phyloP scores from a whole-genome alignment of 257 asterid species.

The Linaria vulgaris region DNA sequence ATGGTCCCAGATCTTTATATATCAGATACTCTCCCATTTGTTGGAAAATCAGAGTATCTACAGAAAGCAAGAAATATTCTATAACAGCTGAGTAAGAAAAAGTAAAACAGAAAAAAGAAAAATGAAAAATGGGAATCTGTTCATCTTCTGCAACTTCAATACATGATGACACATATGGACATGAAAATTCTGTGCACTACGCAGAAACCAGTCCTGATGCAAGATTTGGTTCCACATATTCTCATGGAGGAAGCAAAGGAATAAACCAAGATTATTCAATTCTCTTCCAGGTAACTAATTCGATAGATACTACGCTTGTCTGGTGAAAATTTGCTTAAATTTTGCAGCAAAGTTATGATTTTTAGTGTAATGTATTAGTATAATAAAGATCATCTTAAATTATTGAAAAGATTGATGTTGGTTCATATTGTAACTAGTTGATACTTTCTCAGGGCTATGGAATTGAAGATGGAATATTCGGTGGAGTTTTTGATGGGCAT shows the following conservation, averaged over 20 bases:
- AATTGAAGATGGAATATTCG: constrained; percentile 52
- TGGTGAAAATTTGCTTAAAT: too few species aligned
- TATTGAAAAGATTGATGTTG: too few species aligned
- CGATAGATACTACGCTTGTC: not conserved
- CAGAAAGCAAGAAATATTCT: constrained; percentile 22
- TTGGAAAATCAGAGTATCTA: constrained; percentile 28
- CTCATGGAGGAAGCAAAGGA: constrained; percentile 71
- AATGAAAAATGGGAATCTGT: constrained; percentile 46
- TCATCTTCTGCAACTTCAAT: constrained; percentile 57
- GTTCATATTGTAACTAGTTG: not conserved
- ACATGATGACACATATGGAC: constrained; percentile 58
- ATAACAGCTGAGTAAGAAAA: too few species aligned
- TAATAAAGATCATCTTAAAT: too few species aligned
- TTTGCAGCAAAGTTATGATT: too few species aligned
- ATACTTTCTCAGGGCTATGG: constrained; percentile 59
- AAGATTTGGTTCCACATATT: constrained; percentile 51
- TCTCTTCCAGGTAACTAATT: constrained; percentile 53
- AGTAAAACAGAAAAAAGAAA: constrained; percentile 3
- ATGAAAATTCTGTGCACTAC: constrained; percentile 52
- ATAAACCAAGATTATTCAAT: constrained; percentile 73
- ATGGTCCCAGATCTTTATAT: constrained; percentile 41
- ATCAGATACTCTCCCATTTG: constrained; percentile 24
- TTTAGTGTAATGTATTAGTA: too few species aligned
- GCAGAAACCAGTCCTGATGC: constrained; percentile 24
- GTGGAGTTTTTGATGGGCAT: constrained; percentile 90